phyloP scores from a whole-genome alignment of 2,329 filamentous ascomycete species.

The Cryphonectria naterciae region DNA sequence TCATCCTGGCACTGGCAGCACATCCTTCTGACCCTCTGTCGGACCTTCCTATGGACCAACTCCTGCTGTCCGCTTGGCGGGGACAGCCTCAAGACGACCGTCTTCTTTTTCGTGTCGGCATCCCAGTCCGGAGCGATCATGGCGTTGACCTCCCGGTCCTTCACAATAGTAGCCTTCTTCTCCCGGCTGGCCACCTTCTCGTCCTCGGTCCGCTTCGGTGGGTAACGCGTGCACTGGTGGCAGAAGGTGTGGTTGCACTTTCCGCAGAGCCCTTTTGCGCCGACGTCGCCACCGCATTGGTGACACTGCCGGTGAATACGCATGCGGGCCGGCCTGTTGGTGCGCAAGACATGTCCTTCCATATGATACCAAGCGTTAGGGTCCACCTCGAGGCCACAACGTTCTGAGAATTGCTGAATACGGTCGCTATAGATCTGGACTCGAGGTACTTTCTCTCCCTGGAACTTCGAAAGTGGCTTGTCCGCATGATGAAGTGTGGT shows the following conservation, averaged over 20 bases:
- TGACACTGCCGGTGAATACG: constrained; percentile 81
- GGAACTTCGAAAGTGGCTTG: constrained; percentile 31
- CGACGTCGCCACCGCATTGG: constrained; percentile 57
- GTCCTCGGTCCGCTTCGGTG: constrained; percentile 64
- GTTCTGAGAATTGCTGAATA: constrained; percentile 58
- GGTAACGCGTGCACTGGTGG: constrained; percentile 77
- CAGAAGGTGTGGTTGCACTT: constrained; percentile 84
- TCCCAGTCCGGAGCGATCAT: constrained; percentile 57
- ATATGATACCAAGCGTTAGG: constrained; percentile 56
- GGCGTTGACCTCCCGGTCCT: constrained; percentile 62
- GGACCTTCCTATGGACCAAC: constrained; percentile 70
- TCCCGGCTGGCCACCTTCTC: constrained; percentile 58
- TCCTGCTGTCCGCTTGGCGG: constrained; percentile 68
- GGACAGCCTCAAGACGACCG: constrained; percentile 63
- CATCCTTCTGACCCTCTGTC: constrained; percentile 72
- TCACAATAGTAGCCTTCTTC: constrained; percentile 52
- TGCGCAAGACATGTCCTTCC: constrained; percentile 62
- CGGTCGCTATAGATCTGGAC: constrained; percentile 60
- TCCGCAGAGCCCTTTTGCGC: constrained; percentile 71
- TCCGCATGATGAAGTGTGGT: constrained; percentile 31
- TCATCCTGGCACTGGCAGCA: constrained; percentile 70
- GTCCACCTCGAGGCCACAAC: constrained; percentile 60
- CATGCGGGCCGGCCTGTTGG: constrained; percentile 78
- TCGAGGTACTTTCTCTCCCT: constrained; percentile 46
- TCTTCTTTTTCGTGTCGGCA: constrained; percentile 49